These are phyloP conservation scores for Yarrowia yakushimensis DNA, from an alignment of 805 yeast species.

Conservation along the genomic window DNA sequence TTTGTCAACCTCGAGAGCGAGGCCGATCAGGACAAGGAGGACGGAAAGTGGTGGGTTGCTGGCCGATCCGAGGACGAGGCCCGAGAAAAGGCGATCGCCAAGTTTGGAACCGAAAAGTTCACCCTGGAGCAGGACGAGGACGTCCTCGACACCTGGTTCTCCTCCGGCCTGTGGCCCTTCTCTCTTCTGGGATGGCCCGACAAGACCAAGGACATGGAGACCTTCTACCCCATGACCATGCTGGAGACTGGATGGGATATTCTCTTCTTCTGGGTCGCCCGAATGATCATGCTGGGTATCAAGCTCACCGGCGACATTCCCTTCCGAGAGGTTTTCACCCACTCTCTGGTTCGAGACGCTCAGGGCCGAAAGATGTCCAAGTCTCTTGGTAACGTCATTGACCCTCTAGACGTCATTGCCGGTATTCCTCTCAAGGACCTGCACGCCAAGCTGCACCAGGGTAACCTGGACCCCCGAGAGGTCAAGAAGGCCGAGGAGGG, in stretches of 20 bases:
- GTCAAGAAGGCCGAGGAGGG: slow-evolving; percentile 82
- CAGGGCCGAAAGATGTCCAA: slow-evolving; percentile 99
- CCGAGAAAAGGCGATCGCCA: slow-evolving; percentile 66
- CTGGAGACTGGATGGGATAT: slow-evolving; percentile 99
- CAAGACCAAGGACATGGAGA: slow-evolving; percentile 64
- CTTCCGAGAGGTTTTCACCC: slow-evolving; percentile 95
- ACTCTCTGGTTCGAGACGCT: slow-evolving; percentile 96
- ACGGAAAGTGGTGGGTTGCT: slow-evolving; percentile 79
- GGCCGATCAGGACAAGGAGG: slow-evolving; percentile 52
- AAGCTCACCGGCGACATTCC: slow-evolving; percentile 90
- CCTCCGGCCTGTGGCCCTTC: slow-evolving; percentile 97
- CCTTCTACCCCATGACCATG: slow-evolving; percentile 86
- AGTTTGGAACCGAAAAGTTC: slow-evolving; percentile 66
- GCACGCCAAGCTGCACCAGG: slow-evolving; percentile 69
- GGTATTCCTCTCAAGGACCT: slow-evolving; percentile 80
- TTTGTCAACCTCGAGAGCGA: slow-evolving; percentile 74
- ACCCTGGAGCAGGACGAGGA: slow-evolving; percentile 94
- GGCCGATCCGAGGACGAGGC: slow-evolving; percentile 86
- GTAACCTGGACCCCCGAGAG: slow-evolving; percentile 89
- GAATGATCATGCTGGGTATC: slow-evolving; percentile 90
- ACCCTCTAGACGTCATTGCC: slow-evolving; percentile 88
- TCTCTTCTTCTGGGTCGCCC: slow-evolving; percentile 96
- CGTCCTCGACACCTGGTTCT: slow-evolving; percentile 98
- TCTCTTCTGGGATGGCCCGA: slow-evolving; percentile 96
- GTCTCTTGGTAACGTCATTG: slow-evolving; percentile 93